A percentile compares a stretch with the other conserved stretches of the same genome.
phyloP scores from a whole-genome alignment of 495 filamentous ascomycete genomes.

The Extremus antarcticus region DNA sequence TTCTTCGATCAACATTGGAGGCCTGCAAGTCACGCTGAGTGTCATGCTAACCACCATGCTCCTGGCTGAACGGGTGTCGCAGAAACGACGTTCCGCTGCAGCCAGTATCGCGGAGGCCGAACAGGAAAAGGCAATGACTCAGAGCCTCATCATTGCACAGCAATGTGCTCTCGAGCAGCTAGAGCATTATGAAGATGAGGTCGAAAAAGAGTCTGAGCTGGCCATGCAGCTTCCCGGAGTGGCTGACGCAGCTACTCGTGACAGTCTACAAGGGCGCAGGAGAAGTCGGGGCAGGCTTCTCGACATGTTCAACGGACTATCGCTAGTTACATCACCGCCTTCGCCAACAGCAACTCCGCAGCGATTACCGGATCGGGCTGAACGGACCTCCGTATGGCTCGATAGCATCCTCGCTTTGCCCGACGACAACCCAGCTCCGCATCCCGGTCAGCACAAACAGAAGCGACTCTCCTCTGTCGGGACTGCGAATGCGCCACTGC shows the following conservation, averaged over 20 bases:
- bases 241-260: neutral
- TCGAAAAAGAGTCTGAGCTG: neutral
- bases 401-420: neutral
- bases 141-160: neutral
- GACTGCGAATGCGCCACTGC: neutral
- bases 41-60: neutral
- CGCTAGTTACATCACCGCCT: neutral
- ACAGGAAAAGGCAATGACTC: neutral
- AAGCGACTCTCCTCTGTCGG: neutral
- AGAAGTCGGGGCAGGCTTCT: neutral
- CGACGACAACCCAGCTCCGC: neutral
- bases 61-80: neutral
- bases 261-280: neutral
- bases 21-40: neutral
- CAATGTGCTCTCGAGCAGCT: neutral
- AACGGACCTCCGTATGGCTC: neutral
- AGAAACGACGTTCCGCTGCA: neutral
- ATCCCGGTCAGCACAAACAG: neutral
- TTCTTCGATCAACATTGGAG: neutral
- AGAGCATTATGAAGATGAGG: neutral
- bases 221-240: neutral
- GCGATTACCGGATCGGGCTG: neutral
- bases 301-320: neutral
- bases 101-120: neutral
- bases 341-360: neutral